These are phyloP conservation scores for Amanita jacksonii DNA, from an alignment of 768 basidiomycete species.

Conservation along the genomic window DNA sequence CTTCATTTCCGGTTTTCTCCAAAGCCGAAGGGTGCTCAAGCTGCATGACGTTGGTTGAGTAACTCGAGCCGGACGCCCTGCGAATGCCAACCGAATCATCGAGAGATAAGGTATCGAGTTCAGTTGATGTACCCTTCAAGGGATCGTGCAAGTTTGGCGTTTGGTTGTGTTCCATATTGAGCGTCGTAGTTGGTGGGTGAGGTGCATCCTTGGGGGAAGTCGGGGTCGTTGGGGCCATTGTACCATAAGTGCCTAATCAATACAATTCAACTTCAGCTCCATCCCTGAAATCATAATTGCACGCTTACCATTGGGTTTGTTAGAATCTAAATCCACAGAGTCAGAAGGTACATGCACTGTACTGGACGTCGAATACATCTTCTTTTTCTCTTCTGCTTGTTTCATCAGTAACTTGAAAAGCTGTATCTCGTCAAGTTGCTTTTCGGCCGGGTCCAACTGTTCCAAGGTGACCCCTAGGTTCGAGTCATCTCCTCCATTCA, in stretches of 20 bases:
- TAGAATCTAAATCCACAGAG: not conserved
- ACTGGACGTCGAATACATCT: slow-evolving; percentile 16
- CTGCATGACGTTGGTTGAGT: slow-evolving; percentile 8
- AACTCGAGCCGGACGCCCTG: not conserved
- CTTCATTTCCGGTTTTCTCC: slow-evolving; percentile 1
- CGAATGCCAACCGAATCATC: not conserved
- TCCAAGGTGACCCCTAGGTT: slow-evolving; percentile 12
- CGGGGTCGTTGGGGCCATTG: not conserved
- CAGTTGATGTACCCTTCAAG: not conserved
- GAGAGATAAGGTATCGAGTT: not conserved
- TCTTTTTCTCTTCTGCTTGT: slow-evolving; percentile 50
- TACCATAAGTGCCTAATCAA: not conserved
- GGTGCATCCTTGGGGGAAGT: not conserved
- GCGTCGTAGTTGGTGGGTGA: not conserved
- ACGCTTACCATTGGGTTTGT: not conserved
- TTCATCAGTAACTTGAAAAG: slow-evolving; percentile 80
- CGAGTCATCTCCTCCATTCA: slow-evolving; percentile 3
- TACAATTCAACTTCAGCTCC: too few relatives aligned
- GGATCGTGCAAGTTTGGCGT: not conserved
- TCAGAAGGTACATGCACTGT: slow-evolving; percentile 7
- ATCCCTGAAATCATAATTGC: too few relatives aligned
- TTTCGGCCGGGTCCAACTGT: slow-evolving; percentile 20
- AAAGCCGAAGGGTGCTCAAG: slow-evolving; percentile 7
- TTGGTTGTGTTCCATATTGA: not conserved
- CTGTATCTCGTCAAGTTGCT: slow-evolving; percentile 71